Conservation (phyloP, 1,284 basidiomycete genomes). For the Wolfiporia cocos region DNA sequence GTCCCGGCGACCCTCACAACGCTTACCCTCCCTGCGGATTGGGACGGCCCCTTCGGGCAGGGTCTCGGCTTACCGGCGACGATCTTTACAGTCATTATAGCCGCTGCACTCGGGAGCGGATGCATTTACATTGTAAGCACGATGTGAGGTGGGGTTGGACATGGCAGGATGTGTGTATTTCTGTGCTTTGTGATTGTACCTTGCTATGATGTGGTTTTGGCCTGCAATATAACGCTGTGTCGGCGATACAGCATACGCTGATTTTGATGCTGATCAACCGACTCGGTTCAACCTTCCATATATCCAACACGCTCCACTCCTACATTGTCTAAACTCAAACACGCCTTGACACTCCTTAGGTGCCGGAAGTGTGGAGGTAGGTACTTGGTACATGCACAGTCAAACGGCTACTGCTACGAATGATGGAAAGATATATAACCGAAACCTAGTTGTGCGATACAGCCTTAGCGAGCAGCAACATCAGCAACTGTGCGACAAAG, state of each 20-base stretch:
- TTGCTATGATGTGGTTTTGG: too few species aligned
- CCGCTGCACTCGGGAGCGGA: slow-evolving; percentile 37
- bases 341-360: too few species aligned
- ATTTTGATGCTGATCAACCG: too few species aligned
- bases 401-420: slow-evolving; percentile 10
- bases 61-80: slow-evolving; percentile 36
- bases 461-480: slow-evolving; percentile 2
- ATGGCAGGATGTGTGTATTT: too few species aligned
- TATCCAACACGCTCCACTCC: too few species aligned
- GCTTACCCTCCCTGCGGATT: slow-evolving; percentile 40
- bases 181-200: too few species aligned
- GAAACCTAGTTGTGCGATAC: slow-evolving; percentile 7
- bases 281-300: too few species aligned
- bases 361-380: too few species aligned
- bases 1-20: slow-evolving; percentile 31
- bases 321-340: slow-evolving; percentile 8
- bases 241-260: too few species aligned
- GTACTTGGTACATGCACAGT: slow-evolving; percentile 11
- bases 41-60: slow-evolving; percentile 53
- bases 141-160: slow-evolving; percentile 30
- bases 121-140: slow-evolving; percentile 44
- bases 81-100: slow-evolving; percentile 41
- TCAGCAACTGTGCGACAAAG: not conserved
- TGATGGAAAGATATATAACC: slow-evolving; percentile 10
- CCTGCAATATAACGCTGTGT: too few species aligned